These are phyloP conservation scores for Gloeostereum incarnatum DNA, from an alignment of 768 basidiomycete species.

Conservation along the genomic window DNA sequence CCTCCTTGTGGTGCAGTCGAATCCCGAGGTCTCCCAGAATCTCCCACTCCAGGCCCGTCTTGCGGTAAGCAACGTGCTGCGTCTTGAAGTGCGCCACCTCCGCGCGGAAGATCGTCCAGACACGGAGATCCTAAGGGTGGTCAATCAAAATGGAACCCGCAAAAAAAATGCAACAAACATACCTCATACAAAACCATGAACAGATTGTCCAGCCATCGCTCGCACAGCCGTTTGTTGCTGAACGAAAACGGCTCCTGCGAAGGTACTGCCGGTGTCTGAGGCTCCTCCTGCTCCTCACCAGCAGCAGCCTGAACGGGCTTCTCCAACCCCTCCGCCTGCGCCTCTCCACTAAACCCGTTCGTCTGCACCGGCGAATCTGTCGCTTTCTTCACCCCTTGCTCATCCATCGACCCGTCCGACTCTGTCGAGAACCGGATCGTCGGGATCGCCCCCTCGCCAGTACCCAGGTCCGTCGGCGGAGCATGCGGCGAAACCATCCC, in stretches of 20 bases:
- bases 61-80: slow-evolving; percentile 95
- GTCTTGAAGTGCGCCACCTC: slow-evolving; percentile 99
- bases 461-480: neutral
- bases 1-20: slow-evolving; percentile 95
- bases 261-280: too few species aligned
- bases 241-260: slow-evolving; percentile 74
- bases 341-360: slow-evolving; percentile 20
- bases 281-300: slow-evolving; percentile 28
- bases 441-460: slow-evolving; percentile 29
- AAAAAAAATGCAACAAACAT: slow-evolving; percentile 10
- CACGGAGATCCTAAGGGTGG: slow-evolving; percentile 69
- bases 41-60: slow-evolving; percentile 97
- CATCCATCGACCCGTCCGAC: slow-evolving; percentile 39
- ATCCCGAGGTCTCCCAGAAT: slow-evolving; percentile 91
- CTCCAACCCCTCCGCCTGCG: slow-evolving; percentile 25
- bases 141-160: slow-evolving; percentile 2
- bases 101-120: slow-evolving; percentile 98
- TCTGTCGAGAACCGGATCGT: slow-evolving; percentile 77
- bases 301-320: slow-evolving; percentile 46
- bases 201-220: slow-evolving; percentile 94
- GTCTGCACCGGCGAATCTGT: slow-evolving; percentile 6
- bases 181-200: slow-evolving; percentile 99
- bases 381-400: slow-evolving; percentile 20
- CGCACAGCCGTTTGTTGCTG: slow-evolving; percentile 93
- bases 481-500: slow-evolving; percentile 40